Percentiles rank a stretch among this genome's conserved stretches.
Conservation (phyloP, 495 filamentous ascomycete genomes). For the Aspergillus carlsbadensis region DNA sequence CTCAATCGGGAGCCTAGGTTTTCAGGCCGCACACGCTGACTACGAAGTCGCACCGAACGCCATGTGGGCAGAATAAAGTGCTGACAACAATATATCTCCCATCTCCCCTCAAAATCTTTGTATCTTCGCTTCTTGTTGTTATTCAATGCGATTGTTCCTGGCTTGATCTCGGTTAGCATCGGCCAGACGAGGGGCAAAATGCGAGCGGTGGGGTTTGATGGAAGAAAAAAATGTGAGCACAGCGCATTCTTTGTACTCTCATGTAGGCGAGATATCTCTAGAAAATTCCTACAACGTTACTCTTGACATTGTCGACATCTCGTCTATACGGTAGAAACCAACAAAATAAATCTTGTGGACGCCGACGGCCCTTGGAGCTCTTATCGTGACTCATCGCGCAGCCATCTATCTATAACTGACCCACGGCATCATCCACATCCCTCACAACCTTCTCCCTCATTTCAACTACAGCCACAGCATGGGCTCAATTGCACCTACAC, state of each 20-base stretch:
- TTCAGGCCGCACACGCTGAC: neutral
- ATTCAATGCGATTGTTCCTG: neutral
- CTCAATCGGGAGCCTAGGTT: neutral
- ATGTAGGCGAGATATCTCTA: neutral
- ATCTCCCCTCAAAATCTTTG: neutral
- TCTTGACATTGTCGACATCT: neutral
- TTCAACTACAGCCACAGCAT: constrained; percentile 21
- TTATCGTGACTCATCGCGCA: constrained; percentile 17
- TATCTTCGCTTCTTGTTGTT: neutral
- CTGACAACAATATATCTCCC: neutral
- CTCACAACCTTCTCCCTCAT: neutral
- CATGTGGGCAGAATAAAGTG: neutral
- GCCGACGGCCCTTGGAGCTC: neutral
- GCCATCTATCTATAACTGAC: neutral
- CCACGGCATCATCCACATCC: neutral
- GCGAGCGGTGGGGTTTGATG: neutral
- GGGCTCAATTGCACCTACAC: constrained; percentile 34
- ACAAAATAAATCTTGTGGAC: neutral
- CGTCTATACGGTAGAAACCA: neutral
- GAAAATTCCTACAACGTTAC: no score
- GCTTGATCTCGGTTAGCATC: neutral
- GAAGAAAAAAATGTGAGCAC: constrained; percentile 1
- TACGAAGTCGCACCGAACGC: neutral
- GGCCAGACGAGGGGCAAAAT: constrained; percentile 9
- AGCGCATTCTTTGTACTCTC: neutral